phyloP scores from a whole-genome alignment of 176 grass and related monocot genomes.

The Avena atlantica region DNA sequence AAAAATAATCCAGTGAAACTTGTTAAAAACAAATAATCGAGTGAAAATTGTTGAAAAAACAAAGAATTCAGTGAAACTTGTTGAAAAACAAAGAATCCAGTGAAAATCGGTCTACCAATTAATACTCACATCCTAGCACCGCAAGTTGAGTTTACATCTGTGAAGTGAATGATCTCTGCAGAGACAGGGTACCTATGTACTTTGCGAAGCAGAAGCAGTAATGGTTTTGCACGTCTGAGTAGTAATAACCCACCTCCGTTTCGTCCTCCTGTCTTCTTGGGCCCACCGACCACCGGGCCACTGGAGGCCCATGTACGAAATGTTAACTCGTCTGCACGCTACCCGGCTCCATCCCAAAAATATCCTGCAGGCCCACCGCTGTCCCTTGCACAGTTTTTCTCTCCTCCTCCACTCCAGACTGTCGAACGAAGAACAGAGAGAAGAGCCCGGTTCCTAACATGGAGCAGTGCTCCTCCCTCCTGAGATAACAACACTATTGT shows the following conservation, averaged over 20 bases:
- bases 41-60: too few relatives aligned
- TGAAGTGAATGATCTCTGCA: constrained; percentile 7
- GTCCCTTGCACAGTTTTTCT: neutral
- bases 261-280: neutral
- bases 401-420: neutral
- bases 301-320: neutral
- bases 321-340: neutral
- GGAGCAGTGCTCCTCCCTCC: neutral
- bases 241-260: neutral
- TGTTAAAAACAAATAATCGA: too few relatives aligned
- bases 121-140: neutral
- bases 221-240: neutral
- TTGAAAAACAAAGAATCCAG: too few relatives aligned
- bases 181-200: neutral
- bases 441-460: neutral
- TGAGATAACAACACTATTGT: constrained; percentile 2
- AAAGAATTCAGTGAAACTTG: too few relatives aligned
- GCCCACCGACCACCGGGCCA: neutral
- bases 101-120: too few relatives aligned
- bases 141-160: neutral
- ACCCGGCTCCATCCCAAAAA: neutral
- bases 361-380: neutral
- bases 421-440: neutral
- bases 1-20: too few relatives aligned
- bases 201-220: constrained; percentile 1